A percentile compares a stretch with the other conserved stretches of the same genome.
Conservation (phyloP, 2,329 filamentous ascomycete species). For the Dothistroma pini region DNA sequence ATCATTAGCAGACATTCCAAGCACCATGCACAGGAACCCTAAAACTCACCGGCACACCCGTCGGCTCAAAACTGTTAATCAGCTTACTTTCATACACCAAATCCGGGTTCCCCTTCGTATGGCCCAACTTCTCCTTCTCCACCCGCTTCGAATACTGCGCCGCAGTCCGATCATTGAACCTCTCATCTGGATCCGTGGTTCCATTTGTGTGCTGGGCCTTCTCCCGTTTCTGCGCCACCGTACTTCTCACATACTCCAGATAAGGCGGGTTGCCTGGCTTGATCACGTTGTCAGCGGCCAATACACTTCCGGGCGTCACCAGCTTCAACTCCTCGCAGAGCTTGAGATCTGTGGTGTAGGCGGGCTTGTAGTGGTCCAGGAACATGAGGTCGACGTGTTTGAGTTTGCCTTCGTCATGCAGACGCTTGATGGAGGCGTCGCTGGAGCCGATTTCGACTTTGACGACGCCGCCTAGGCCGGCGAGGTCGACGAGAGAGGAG, state of each 20-base stretch:
- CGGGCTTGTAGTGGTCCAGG: slow-evolving; percentile 75
- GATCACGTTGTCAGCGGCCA: slow-evolving; percentile 69
- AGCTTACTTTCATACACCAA: slow-evolving; percentile 63
- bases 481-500: slow-evolving; percentile 65
- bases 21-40: neutral
- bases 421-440: slow-evolving; percentile 59
- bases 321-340: slow-evolving; percentile 68
- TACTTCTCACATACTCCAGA: slow-evolving; percentile 65
- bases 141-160: slow-evolving; percentile 49
- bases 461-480: slow-evolving; percentile 67
- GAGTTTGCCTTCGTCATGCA: slow-evolving; percentile 54
- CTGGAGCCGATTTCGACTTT: slow-evolving; percentile 68
- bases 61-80: slow-evolving; percentile 64
- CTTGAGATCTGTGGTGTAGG: slow-evolving; percentile 71
- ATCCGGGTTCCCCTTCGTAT: slow-evolving; percentile 56
- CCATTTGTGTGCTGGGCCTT: slow-evolving; percentile 34
- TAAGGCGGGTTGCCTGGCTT: slow-evolving; percentile 69
- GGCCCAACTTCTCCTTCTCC: slow-evolving; percentile 43
- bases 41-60: slow-evolving; percentile 58
- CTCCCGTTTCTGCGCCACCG: slow-evolving; percentile 58
- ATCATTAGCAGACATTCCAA: slow-evolving; percentile 13
- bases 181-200: slow-evolving; percentile 34
- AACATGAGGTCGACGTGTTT: slow-evolving; percentile 68
- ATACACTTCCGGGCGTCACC: slow-evolving; percentile 58
- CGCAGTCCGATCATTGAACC: slow-evolving; percentile 45